Base-by-base conservation (phyloP, 805 yeast species). In the Wickerhamomyces alni region DNA sequence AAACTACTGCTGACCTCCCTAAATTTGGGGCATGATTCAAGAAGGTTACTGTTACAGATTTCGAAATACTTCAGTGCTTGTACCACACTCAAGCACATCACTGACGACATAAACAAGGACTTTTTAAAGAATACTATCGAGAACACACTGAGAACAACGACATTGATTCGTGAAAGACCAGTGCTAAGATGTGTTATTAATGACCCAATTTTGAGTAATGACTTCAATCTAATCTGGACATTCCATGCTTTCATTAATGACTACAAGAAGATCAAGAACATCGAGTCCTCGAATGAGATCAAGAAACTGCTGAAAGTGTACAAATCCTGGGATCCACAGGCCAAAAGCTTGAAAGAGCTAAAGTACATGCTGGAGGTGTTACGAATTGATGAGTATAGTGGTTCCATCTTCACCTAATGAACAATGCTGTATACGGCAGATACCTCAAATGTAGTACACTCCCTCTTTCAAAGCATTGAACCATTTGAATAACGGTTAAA, bases 1-100 rank as follows among this genome's bases (percentile, higher is more conserved):
- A 64, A 70, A 15, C 52, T 69, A 35, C 63, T 80, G 35, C 59
- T 79, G 36, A 67, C 69, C 37, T 58, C 75, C 29, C 66, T 69
- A 34, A 77, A 77, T 50, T 41, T 75, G 39, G 82, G 82, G 0
- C 67, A 66, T 40, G 59, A 62, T 36, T 65, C 67, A 31, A 64
- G 52, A 55, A 59, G 64, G 53, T 62, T 75, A 35, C 46, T 67
- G 43, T 57, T 66, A 48, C 69, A 73, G 57, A 47, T 77, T 51
- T 59, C 79, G 46, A 58, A 63, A 52, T 50, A 66, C 54, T 40
- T 67, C 72, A 2, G 56, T 17, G 57, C 52, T 61, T 8, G 22
- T n/a, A 21, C n/a, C 15, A 5, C 36, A 5, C 12, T 5, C 5
- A 13, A 17, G 11, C 17, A 19, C 55, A 17, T 51, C 39, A 8